Evolutionary conservation across 1,284 basidiomycete species (phyloP).

Genomic region (Papiliotrema flavescens): DNA sequence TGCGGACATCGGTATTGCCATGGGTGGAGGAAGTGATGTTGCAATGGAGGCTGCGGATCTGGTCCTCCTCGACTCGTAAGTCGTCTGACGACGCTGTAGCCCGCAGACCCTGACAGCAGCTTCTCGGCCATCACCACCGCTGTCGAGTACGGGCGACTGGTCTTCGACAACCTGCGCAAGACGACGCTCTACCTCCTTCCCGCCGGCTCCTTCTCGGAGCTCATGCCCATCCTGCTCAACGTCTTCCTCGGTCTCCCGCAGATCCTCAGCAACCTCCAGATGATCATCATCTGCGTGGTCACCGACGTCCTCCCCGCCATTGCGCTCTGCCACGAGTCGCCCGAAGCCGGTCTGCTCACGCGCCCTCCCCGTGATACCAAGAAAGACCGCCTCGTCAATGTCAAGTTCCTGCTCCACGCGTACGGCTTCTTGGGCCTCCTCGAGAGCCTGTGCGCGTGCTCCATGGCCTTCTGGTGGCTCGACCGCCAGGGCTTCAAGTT

Average conservation of each 20-base stretch:
- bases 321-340: slow-evolving; percentile 58
- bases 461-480: slow-evolving; percentile 54
- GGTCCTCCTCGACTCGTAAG: slow-evolving; percentile 42
- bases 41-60: slow-evolving; percentile 50
- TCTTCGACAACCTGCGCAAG: slow-evolving; percentile 65
- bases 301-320: slow-evolving; percentile 59
- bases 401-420: slow-evolving; percentile 59
- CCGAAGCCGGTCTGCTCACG: slow-evolving; percentile 57
- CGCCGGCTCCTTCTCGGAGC: slow-evolving; percentile 59
- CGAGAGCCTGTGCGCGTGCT: slow-evolving; percentile 56
- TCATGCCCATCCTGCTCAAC: slow-evolving; percentile 63
- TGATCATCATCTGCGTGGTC: slow-evolving; percentile 57
- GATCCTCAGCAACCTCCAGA: slow-evolving; percentile 55
- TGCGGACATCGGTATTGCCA: slow-evolving; percentile 54
- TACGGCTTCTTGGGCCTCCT: slow-evolving; percentile 62
- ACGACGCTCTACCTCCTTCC: slow-evolving; percentile 48
- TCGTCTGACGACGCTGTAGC: too few species aligned
- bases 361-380: slow-evolving; percentile 64
- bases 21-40: slow-evolving; percentile 52
- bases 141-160: slow-evolving; percentile 59
- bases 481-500: slow-evolving; percentile 58
- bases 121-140: slow-evolving; percentile 51
- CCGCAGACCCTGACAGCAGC: slow-evolving; percentile 13
- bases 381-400: slow-evolving; percentile 52
- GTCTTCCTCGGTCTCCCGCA: slow-evolving; percentile 55